Evolutionary conservation across 768 basidiomycete genomes (phyloP).

Genomic region (Daedaleopsis nitida): DNA sequence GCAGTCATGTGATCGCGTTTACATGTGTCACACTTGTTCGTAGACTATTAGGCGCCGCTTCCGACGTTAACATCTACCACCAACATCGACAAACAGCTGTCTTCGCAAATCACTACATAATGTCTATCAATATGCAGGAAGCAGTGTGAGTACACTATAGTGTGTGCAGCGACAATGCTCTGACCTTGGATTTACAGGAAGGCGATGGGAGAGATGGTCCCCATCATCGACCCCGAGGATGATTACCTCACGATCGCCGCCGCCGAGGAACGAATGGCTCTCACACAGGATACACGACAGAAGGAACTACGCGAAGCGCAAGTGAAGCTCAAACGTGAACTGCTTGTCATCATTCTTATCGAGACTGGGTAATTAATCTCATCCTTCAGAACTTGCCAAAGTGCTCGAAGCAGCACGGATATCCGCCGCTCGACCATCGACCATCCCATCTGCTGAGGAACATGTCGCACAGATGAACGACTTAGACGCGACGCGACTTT

Average conservation of each 20-base stretch:
- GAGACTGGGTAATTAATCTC: neutral
- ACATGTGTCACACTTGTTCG: neutral
- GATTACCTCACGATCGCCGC: slow-evolving; percentile 76
- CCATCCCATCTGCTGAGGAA: slow-evolving; percentile 66
- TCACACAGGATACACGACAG: slow-evolving; percentile 57
- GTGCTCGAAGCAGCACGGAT: slow-evolving; percentile 67
- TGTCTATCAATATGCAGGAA: slow-evolving; percentile 30
- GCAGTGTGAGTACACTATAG: slow-evolving; percentile 19
- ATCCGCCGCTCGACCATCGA: slow-evolving; percentile 69
- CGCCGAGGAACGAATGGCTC: slow-evolving; percentile 69
- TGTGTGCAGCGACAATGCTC: neutral
- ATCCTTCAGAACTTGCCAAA: slow-evolving; percentile 56
- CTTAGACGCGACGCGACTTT: slow-evolving; percentile 61
- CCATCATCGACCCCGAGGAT: slow-evolving; percentile 77
- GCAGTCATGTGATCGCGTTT: neutral
- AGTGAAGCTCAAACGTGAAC: slow-evolving; percentile 60
- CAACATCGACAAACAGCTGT: too few relatives aligned
- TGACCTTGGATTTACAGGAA: slow-evolving; percentile 43
- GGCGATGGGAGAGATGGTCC: slow-evolving; percentile 67
- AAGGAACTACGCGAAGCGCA: slow-evolving; percentile 72
- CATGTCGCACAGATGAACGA: slow-evolving; percentile 65
- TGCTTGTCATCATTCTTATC: neutral
- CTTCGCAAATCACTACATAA: neutral
- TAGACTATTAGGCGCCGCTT: neutral
- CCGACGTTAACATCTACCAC: too few relatives aligned